Evolutionary conservation across 352 stramenopile species (phyloP).

Genomic region (Phytopythium sindhum): DNA sequence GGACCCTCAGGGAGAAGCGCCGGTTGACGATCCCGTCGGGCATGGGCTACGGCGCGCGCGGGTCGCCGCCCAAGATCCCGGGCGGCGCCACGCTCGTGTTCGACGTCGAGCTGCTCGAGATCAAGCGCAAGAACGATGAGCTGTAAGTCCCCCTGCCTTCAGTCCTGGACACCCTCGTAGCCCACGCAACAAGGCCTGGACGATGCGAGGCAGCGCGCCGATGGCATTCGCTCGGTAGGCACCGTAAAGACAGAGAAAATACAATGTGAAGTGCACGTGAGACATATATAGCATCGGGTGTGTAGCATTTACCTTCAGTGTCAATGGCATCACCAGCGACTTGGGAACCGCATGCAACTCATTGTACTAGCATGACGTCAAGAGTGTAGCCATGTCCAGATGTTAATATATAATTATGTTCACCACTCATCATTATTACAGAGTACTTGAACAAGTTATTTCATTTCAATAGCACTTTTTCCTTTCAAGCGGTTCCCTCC

Average conservation of each 20-base stretch:
- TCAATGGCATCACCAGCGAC: neutral
- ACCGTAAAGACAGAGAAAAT: neutral
- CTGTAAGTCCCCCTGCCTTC: too few species aligned
- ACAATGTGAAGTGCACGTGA: neutral
- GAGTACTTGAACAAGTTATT: neutral
- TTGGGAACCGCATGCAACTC: too few species aligned
- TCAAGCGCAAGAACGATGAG: slow-evolving; percentile 75
- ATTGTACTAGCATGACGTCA: too few species aligned
- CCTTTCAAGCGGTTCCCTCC: neutral
- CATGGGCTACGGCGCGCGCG: slow-evolving; percentile 93
- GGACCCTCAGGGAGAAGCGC: slow-evolving; percentile 72
- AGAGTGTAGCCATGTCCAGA: neutral
- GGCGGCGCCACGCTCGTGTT: slow-evolving; percentile 95
- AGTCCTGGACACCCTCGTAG: too few species aligned
- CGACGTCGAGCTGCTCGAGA: slow-evolving; percentile 96
- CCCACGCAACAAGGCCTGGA: too few species aligned
- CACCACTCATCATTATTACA: too few species aligned
- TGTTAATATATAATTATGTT: neutral
- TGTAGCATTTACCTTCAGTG: too few species aligned
- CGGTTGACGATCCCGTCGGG: slow-evolving; percentile 81
- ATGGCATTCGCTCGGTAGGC: too few species aligned
- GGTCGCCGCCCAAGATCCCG: slow-evolving; percentile 91
- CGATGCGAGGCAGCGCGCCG: too few species aligned
- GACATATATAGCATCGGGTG: too few species aligned
- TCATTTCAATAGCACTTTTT: neutral